These are phyloP conservation scores for Xylaria sp. DNA, from an alignment of 495 filamentous ascomycete species.

Conservation along the genomic window DNA sequence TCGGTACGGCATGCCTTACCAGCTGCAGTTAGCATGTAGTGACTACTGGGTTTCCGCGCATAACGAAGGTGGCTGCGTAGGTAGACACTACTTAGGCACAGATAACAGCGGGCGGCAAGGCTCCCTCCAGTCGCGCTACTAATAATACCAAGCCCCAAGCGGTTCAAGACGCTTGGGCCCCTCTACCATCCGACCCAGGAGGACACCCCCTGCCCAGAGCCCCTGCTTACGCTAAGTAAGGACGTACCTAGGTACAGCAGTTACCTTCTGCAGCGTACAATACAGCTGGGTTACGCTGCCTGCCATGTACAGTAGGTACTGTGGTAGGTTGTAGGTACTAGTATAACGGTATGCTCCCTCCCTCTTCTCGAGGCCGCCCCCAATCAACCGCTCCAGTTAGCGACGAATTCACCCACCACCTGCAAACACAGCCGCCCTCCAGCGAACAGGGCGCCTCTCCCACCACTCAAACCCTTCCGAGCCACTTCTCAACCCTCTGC, in stretches of 20 bases:
- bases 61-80: no score
- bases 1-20: not conserved
- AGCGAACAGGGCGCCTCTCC: slow-evolving; percentile 17
- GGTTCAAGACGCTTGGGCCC: slow-evolving; percentile 22
- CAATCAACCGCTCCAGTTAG: slow-evolving; percentile 12
- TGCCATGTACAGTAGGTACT: not conserved
- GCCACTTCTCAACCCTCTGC: slow-evolving; percentile 10
- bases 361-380: slow-evolving; percentile 5
- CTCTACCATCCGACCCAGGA: slow-evolving; percentile 5
- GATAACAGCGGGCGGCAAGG: not conserved
- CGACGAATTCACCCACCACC: slow-evolving; percentile 8
- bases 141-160: slow-evolving; percentile 12
- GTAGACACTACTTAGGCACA: not conserved
- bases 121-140: slow-evolving; percentile 2
- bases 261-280: not conserved
- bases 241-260: not conserved
- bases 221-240: no score
- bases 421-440: slow-evolving; percentile 24
- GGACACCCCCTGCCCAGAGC: not conserved
- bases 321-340: not conserved
- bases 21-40: not conserved
- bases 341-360: not conserved
- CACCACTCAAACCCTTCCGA: slow-evolving; percentile 25
- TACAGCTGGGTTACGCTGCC: not conserved
- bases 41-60: no score